A percentile compares a stretch with the other conserved stretches of the same genome.
phyloP scores from a whole-genome alignment of 352 stramenopile genomes.

The Plasmopara muralis region DNA sequence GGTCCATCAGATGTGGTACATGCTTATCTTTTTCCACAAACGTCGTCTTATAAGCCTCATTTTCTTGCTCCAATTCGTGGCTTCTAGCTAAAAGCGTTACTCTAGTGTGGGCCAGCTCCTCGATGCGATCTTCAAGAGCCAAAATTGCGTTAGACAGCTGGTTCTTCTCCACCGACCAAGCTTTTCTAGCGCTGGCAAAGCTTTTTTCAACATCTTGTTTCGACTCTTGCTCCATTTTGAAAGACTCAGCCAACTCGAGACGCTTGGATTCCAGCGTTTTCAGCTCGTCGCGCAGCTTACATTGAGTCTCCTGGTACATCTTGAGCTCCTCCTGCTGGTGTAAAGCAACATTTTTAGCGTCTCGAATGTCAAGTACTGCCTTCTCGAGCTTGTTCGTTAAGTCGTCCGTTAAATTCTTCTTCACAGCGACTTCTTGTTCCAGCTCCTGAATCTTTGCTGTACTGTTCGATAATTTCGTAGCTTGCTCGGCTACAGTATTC shows the following conservation, averaged over 20 bases:
- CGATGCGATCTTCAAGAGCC: slow-evolving; percentile 17
- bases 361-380: slow-evolving; percentile 11
- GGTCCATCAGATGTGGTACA: slow-evolving; percentile 15
- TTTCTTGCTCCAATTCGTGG: slow-evolving; percentile 19
- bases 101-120: slow-evolving; percentile 8
- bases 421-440: slow-evolving; percentile 15
- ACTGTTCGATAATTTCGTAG: slow-evolving; percentile 13
- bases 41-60: slow-evolving; percentile 7
- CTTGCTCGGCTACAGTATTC: slow-evolving; percentile 5
- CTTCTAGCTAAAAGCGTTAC: slow-evolving; percentile 12
- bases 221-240: slow-evolving; percentile 26
- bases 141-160: slow-evolving; percentile 14
- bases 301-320: slow-evolving; percentile 26
- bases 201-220: slow-evolving; percentile 21
- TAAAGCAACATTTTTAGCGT: slow-evolving; percentile 14
- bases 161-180: slow-evolving; percentile 20
- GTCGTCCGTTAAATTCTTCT: slow-evolving; percentile 4
- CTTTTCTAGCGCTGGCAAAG: slow-evolving; percentile 12
- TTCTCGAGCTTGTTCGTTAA: slow-evolving; percentile 19
- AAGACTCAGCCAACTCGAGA: slow-evolving; percentile 16
- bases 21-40: slow-evolving; percentile 10
- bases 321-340: slow-evolving; percentile 17
- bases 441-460: slow-evolving; percentile 17
- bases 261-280: slow-evolving; percentile 26
- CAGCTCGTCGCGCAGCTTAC: slow-evolving; percentile 21